Conservation (phyloP, 768 basidiomycete genomes). For the Russula compacta region DNA sequence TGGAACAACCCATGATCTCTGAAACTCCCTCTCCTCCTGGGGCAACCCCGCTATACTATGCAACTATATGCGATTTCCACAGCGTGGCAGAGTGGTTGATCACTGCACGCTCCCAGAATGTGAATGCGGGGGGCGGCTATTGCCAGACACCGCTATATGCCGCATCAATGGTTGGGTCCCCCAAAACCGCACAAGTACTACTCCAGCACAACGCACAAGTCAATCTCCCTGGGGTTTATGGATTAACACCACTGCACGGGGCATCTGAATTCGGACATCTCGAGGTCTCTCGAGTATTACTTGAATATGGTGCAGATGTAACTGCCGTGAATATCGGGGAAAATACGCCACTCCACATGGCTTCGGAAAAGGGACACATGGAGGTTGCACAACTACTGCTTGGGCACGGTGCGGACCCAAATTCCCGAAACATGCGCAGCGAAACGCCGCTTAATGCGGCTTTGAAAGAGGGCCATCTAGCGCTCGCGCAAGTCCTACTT, state of each 20-base stretch:
- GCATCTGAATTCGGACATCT: neutral
- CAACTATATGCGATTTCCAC: neutral
- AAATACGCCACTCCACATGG: neutral
- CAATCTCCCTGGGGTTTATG: neutral
- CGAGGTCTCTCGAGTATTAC: neutral
- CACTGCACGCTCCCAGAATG: neutral
- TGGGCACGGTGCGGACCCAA: neutral
- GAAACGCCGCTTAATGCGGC: neutral
- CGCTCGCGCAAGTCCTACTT: neutral
- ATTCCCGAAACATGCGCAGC: neutral
- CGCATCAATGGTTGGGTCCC: neutral
- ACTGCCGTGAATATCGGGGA: neutral
- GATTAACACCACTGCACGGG: neutral
- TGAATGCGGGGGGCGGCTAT: accelerated
- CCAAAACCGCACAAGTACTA: neutral
- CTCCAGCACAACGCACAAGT: neutral
- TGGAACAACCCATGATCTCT: accelerated
- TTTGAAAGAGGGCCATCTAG: neutral
- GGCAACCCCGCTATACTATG: neutral
- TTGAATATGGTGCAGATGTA: neutral
- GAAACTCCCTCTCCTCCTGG: too few relatives aligned
- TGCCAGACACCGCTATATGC: neutral
- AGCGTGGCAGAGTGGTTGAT: neutral
- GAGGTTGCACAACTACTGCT: neutral
- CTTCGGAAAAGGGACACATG: too few relatives aligned